phyloP scores from a whole-genome alignment of 2,329 filamentous ascomycete genomes.

The Penicillium sp. region DNA sequence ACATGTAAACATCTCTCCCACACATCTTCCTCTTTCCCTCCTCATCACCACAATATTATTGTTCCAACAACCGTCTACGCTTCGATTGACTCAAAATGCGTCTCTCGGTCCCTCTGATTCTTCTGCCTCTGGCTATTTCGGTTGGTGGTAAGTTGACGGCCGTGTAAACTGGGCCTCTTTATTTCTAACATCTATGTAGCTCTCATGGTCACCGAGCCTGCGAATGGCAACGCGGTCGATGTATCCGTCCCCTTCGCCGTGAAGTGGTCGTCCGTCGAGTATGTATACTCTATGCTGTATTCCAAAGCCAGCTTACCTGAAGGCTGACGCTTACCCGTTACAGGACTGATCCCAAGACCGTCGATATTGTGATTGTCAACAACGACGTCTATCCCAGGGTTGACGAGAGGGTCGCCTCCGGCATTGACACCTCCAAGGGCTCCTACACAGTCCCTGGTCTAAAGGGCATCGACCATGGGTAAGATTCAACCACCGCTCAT shows the following conservation, averaged over 20 bases:
- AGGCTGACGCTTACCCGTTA: conserved; percentile 2
- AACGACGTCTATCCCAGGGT: conserved; percentile 35
- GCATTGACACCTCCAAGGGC: conserved; percentile 36
- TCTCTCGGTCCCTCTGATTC: conserved; percentile 22
- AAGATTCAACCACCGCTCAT: not conserved
- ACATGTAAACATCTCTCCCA: not conserved
- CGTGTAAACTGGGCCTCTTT: not conserved
- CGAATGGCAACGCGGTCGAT: conserved; percentile 31
- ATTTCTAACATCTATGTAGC: conserved; percentile 24
- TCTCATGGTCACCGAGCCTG: conserved; percentile 35
- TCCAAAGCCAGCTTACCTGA: not conserved
- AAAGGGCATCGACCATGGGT: conserved; percentile 25
- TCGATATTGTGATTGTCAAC: conserved; percentile 44
- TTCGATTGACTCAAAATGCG: conserved; percentile 25
- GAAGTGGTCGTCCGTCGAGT: conserved; percentile 40
- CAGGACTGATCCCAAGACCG: conserved; percentile 39
- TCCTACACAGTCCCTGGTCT: conserved; percentile 36
- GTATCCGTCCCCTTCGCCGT: conserved; percentile 36
- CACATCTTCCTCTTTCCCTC: not conserved
- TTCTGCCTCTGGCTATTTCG: conserved; percentile 29
- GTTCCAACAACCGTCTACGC: not conserved
- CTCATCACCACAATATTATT: not conserved
- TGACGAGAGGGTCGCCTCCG: conserved; percentile 32
- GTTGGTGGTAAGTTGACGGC: conserved; percentile 25
- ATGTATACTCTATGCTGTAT: conserved; percentile 8